Conservation (phyloP, 148 eudicot species). For the Polygonum aviculare region DNA sequence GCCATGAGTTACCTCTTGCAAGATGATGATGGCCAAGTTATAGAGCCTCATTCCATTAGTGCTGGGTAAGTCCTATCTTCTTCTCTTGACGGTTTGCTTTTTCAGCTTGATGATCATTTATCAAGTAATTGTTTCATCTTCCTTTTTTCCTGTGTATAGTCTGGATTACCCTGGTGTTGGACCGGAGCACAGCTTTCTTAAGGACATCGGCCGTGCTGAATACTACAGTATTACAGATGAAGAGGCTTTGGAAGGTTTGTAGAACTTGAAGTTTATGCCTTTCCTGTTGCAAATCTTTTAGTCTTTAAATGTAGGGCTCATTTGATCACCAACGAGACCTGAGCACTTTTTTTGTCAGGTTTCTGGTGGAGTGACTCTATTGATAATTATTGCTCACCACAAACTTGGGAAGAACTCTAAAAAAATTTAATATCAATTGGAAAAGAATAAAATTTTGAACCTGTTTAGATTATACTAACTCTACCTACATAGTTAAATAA, state of each 20-base stretch:
- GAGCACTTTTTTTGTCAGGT: not conserved
- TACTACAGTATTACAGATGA: slow-evolving; percentile 80
- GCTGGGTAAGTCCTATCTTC: slow-evolving; percentile 59
- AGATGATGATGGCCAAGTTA: slow-evolving; percentile 93
- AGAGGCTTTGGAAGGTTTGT: slow-evolving; percentile 88
- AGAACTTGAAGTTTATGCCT: not conserved
- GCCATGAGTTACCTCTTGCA: slow-evolving; percentile 98
- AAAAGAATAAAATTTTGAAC: too few species aligned
- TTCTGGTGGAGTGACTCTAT: too few species aligned
- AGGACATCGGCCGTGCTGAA: slow-evolving; percentile 92
- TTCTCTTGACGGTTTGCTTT: not conserved
- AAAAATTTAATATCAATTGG: too few species aligned
- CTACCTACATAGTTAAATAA: too few species aligned
- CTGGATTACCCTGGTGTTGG: slow-evolving; percentile 99
- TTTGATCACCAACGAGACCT: not conserved
- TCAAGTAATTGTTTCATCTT: not conserved
- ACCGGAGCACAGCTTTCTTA: slow-evolving; percentile 93
- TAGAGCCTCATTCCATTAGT: slow-evolving; percentile 97
- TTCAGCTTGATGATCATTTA: not conserved
- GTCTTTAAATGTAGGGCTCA: not conserved
- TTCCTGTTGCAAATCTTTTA: not conserved
- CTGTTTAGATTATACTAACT: too few species aligned
- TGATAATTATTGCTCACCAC: too few species aligned
- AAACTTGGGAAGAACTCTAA: too few species aligned
- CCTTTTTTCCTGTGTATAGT: slow-evolving; percentile 22